Conservation (phyloP, 108 stramenopile species). For the Licmophora abbreviata region DNA sequence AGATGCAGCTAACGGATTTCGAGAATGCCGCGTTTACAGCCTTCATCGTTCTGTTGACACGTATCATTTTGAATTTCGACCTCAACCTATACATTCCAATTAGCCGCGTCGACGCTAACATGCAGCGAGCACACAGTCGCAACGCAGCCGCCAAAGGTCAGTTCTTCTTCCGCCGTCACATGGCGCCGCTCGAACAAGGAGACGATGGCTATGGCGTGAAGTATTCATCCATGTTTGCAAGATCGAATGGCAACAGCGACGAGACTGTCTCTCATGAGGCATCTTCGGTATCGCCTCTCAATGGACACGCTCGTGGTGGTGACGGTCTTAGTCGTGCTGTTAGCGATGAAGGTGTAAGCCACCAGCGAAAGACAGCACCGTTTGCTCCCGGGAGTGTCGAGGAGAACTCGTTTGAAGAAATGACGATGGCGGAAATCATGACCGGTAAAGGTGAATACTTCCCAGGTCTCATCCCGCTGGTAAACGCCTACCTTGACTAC, state of each 20-base stretch:
- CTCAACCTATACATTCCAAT: slow-evolving; percentile 95
- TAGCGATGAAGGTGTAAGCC: slow-evolving; percentile 43
- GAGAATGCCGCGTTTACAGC: slow-evolving; percentile 98
- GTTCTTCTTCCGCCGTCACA: slow-evolving; percentile 94
- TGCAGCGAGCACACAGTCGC: slow-evolving; percentile 91
- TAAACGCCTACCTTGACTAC: slow-evolving; percentile 94
- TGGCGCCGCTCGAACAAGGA: slow-evolving; percentile 87
- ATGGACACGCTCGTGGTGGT: no score
- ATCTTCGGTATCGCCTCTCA: no score
- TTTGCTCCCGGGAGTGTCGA: slow-evolving; percentile 65
- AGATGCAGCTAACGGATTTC: slow-evolving; percentile 97
- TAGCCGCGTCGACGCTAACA: slow-evolving; percentile 96
- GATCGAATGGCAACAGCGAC: slow-evolving; percentile 34
- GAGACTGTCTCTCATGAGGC: slow-evolving; percentile 1
- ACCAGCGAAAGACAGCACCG: slow-evolving; percentile 48
- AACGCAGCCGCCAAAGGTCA: slow-evolving; percentile 81
- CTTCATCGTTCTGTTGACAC: slow-evolving; percentile 90
- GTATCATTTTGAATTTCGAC: slow-evolving; percentile 98
- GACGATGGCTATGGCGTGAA: slow-evolving; percentile 80
- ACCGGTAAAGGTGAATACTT: slow-evolving; percentile 93
- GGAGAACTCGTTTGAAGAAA: slow-evolving; percentile 91
- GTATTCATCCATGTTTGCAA: slow-evolving; percentile 76
- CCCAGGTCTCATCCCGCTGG: slow-evolving; percentile 94
- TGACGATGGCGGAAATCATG: slow-evolving; percentile 97
- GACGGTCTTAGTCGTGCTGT: slow-evolving; percentile 22